Percentiles rank a stretch among this genome's conserved stretches.
Evolutionary conservation across 2,329 filamentous ascomycete species (phyloP).

Genomic region (Fusarium nodosum): DNA sequence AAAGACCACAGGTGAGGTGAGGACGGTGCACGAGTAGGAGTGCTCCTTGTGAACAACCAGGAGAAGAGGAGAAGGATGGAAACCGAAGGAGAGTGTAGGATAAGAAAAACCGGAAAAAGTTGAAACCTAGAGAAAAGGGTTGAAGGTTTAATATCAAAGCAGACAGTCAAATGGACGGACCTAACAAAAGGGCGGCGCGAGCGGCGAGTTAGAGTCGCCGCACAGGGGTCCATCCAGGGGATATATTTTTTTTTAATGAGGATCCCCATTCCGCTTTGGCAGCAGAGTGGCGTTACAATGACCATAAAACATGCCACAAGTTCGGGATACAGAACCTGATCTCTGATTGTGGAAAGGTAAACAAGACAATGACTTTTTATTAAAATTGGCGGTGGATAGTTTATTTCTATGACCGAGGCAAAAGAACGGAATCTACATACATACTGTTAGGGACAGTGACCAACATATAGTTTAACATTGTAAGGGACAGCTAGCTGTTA

Average conservation of each 20-base stretch:
- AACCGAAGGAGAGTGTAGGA: conserved; percentile 23
- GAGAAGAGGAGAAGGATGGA: neutral
- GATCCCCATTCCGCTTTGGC: conserved; percentile 49
- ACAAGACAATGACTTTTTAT: conserved; percentile 11
- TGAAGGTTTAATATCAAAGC: conserved; percentile 34
- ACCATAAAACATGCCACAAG: conserved; percentile 48
- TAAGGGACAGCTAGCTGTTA: conserved; percentile 2
- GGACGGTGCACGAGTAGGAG: conserved; percentile 25
- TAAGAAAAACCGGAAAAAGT: conserved; percentile 5
- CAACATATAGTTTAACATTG: conserved; percentile 5
- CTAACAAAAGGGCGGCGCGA: conserved; percentile 38
- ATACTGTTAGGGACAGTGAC: neutral
- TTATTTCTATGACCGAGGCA: conserved; percentile 1
- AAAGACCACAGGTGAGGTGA: conserved; percentile 13
- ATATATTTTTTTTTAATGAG: conserved; percentile 51
- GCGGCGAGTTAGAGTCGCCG: conserved; percentile 30
- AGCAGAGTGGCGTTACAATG: conserved; percentile 50
- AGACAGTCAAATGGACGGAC: conserved; percentile 19
- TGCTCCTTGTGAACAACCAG: conserved; percentile 27
- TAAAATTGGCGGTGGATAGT: conserved; percentile 32
- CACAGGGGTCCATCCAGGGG: conserved; percentile 47
- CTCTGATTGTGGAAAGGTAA: conserved; percentile 33
- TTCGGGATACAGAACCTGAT: conserved; percentile 24
- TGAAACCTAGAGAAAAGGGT: conserved; percentile 26
- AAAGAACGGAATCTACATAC: neutral